These are phyloP conservation scores for Trypanosoma conorhini DNA, from an alignment of 208 protist genomes.

Conservation along the genomic window DNA sequence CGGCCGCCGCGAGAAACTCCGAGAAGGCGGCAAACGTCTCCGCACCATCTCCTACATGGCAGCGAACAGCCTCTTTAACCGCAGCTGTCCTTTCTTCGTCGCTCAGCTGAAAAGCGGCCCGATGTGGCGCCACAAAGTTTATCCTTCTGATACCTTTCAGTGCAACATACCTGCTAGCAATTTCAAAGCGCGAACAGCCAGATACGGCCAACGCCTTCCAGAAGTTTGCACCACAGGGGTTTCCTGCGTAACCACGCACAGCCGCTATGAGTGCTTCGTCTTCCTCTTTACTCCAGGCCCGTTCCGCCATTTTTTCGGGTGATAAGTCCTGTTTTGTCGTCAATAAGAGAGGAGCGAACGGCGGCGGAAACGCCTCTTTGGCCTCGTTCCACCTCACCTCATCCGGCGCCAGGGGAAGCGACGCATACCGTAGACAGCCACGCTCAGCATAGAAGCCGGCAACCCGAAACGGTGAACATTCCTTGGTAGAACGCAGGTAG, in stretches of 20 bases:
- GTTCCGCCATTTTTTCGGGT: not conserved
- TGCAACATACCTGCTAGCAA: slow-evolving; percentile 20
- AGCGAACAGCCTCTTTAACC: slow-evolving; percentile 4
- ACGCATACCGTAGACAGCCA: slow-evolving; percentile 11
- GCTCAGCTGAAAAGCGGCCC: not conserved
- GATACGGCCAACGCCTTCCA: slow-evolving; percentile 11
- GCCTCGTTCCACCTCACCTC: slow-evolving; percentile 20
- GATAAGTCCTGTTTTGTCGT: not conserved
- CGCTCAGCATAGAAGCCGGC: slow-evolving; percentile 18
- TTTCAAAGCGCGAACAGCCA: slow-evolving; percentile 14
- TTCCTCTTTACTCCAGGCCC: slow-evolving; percentile 4
- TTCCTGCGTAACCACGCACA: slow-evolving; percentile 11
- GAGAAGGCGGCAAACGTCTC: slow-evolving; percentile 21
- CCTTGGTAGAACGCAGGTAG: not conserved
- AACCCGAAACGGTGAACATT: slow-evolving; percentile 15
- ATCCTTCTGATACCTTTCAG: not conserved
- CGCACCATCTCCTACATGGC: slow-evolving; percentile 17
- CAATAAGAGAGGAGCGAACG: not conserved
- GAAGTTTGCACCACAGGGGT: slow-evolving; percentile 16
- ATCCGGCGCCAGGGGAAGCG: slow-evolving; percentile 15
- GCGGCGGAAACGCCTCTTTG: slow-evolving; percentile 6
- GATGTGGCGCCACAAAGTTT: not conserved
- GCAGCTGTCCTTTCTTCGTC: slow-evolving; percentile 7
- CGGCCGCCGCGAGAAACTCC: not conserved
- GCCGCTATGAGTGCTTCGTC: slow-evolving; percentile 5